Evolutionary conservation across 768 basidiomycete species (phyloP), one percentile per base, ranked within the genome.

Genomic region (Pleurotus platypus): DNA sequence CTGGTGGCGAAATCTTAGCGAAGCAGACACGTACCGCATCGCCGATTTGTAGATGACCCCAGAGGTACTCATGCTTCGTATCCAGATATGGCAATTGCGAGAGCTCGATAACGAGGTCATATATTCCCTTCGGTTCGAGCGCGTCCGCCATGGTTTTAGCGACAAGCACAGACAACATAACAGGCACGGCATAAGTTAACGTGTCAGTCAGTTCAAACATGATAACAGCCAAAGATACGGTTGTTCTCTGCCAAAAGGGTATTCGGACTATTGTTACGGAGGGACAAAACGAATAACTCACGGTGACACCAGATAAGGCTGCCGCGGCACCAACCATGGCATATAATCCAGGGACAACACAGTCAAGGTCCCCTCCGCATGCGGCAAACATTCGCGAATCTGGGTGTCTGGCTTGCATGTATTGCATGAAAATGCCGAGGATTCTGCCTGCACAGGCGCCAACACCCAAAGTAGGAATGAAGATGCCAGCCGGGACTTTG

Each of bases 241-340:
- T 94, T 20, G 92, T 94, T 37, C 92, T 78, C 87, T 91, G 58
- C 37, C 58, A 13, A 12, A 7, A 50, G 45, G 53, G 35, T 57
- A 6, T 60, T 30, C 49, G 30, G 40, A 30, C 5, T 49, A 56
- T 20, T n/a, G 20, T 18, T 24, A 47, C 43, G 11, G 30, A 35
- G 30, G 11, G 30, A 35, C 5, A 39, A 26, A 35, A 24, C 46
- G 24, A 38, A 39, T 18, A 49, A 63, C 86, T 72, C 57, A 93
- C 87, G 53, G 96, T 98, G 13, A 98, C 95, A n/a, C 97, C 96
- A 26, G 94, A 94, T 46, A 99, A 76, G 0, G 94, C 79, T 0
- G 94, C 94, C 1, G 94, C 96, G 1, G 97, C 97, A 30, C 97
- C 97, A 22, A 94, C 90, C 92, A 97, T 95, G 3, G 93, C 92